Evolutionary conservation across 2,329 filamentous ascomycete species (phyloP).

Genomic region (Amauroascus niger): DNA sequence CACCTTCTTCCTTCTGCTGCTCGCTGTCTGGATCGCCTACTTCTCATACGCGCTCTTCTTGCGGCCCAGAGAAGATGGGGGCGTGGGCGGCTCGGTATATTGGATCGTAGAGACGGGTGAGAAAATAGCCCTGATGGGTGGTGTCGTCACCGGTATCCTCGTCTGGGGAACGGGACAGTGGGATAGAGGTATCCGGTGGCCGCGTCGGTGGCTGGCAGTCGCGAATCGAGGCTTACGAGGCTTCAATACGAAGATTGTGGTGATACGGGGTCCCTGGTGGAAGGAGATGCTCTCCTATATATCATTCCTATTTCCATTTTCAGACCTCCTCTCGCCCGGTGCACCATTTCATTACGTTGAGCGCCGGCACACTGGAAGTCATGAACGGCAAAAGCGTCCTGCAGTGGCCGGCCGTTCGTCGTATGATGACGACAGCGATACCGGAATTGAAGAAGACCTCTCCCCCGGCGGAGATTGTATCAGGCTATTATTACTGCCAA

Average conservation of each 20-base stretch:
- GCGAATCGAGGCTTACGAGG: conserved; percentile 81
- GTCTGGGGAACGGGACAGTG: conserved; percentile 95
- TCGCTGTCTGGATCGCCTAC: conserved; percentile 68
- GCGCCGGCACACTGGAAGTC: conserved; percentile 30
- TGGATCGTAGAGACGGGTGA: conserved; percentile 88
- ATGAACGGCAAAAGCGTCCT: conserved; percentile 15
- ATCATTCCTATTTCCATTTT: conserved; percentile 69
- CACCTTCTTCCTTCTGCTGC: conserved; percentile 76
- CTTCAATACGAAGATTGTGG: conserved; percentile 94
- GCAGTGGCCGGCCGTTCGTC: conserved; percentile 4
- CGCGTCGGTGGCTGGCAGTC: conserved; percentile 76
- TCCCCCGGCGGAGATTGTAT: conserved; percentile 84
- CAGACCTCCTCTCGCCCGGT: conserved; percentile 52
- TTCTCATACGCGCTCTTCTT: conserved; percentile 89
- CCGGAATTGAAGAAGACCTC: conserved; percentile 72
- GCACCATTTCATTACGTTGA: conserved; percentile 69
- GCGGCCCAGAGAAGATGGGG: conserved; percentile 91
- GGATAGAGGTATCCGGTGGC: conserved; percentile 91
- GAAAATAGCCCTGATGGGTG: conserved; percentile 84
- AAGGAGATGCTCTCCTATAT: conserved; percentile 63
- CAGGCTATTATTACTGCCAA: conserved; percentile 79
- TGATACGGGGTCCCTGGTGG: conserved; percentile 75
- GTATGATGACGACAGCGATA: conserved; percentile 12
- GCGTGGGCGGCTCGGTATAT: conserved; percentile 87
- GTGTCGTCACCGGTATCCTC: conserved; percentile 73